Base-by-base conservation (phyloP, 2,329 filamentous ascomycete species). In the Fusarium praegraminearum region DNA sequence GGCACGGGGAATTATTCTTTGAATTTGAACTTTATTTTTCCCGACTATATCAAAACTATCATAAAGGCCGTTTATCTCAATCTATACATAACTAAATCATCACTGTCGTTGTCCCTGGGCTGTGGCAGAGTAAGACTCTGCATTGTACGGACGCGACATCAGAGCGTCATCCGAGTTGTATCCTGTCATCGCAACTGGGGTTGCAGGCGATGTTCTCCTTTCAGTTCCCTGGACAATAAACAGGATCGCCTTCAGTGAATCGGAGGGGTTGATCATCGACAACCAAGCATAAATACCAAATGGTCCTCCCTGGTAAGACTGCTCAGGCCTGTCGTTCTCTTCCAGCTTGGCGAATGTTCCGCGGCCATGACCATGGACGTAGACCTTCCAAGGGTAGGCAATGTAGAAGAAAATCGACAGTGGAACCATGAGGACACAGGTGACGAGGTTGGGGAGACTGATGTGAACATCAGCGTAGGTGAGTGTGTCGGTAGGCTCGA, bases 391-490 rank as follows among this genome's bases (percentile, higher is more conserved):
- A 13, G 71, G 62, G 28, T 69, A 73, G 2, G 67, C 71, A 4
- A 63, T 11, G 53, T 45, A n/a, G 36, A 73, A 74, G 47, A 73
- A 67, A 0, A 73, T 35, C 0, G 71, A 50, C 7, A 73, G 8
- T 2, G 71, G 71, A 16, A 73, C 64, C 71, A 71, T 71, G 20
- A 71, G 57, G 3, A 69, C 47, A 24, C 71, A 74, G 3, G 59
- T 58, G 18, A 74, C 50, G 1, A 73, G 43, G 26, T 69, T 73
- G 26, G 71, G 71, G 1, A 73, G 71, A 2, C 71, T 69, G 6
- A 74, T 36, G 18, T 73, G 58, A 5, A 73, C 54, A 41, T 73
- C 71, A 1, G 71, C 71, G 15, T 57, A 73, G 1, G 71, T 73
- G 2, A 73, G 69, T 2, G 52, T 63, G 15, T 64, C 57, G 12